These are phyloP conservation scores for Ophidiomyces ophidiicola DNA, from an alignment of 2,329 filamentous ascomycete genomes.

Conservation along the genomic window DNA sequence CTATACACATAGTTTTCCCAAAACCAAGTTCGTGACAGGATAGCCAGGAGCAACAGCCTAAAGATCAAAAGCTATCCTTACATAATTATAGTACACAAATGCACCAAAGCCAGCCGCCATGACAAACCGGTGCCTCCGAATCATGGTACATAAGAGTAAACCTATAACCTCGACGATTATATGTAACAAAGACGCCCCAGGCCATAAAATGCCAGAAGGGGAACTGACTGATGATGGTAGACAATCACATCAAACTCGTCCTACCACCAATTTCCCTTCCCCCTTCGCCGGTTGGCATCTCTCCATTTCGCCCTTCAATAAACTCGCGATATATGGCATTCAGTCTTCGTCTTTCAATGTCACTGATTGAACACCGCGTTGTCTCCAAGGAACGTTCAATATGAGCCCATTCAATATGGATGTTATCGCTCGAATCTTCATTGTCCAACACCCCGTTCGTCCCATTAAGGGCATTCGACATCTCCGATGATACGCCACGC, in stretches of 20 bases:
- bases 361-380: conserved; percentile 72
- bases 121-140: too few species aligned
- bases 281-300: conserved; percentile 88
- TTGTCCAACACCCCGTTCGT: conserved; percentile 13
- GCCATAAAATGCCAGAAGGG: too few species aligned
- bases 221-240: too few species aligned
- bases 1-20: too few species aligned
- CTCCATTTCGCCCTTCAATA: conserved; percentile 79
- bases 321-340: conserved; percentile 83
- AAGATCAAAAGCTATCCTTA: too few species aligned
- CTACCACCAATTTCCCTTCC: conserved; percentile 84
- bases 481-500: conserved; percentile 20
- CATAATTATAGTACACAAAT: too few species aligned
- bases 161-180: too few species aligned
- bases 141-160: too few species aligned
- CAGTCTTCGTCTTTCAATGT: conserved; percentile 61
- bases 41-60: too few species aligned
- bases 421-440: conserved; percentile 46
- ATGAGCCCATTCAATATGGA: conserved; percentile 74
- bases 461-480: conserved; percentile 14
- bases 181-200: too few species aligned
- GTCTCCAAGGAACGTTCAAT: conserved; percentile 61
- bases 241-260: conserved; percentile 72
- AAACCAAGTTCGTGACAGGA: too few species aligned
- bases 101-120: too few species aligned